Base-by-base conservation (phyloP, 306 rosid genomes). In the Lathyrus tuberosus region DNA sequence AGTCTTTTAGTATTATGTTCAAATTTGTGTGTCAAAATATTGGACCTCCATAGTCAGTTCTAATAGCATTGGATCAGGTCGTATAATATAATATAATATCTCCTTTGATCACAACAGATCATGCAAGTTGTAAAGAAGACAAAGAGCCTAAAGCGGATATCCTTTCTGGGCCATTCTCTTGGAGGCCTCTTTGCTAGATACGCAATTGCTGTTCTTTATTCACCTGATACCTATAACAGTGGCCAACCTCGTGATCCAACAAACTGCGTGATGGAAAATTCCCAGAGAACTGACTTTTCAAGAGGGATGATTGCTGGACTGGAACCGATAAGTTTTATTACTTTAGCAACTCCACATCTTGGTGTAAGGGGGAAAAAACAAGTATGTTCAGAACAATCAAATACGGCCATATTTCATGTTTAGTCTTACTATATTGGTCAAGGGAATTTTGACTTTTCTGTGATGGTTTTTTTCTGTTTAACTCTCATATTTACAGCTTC, bases 271-370 rank as follows among this genome's bases (percentile, higher is more conserved):
- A 52, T 22, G 46, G 82, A 76, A 82, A 83, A 62, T 77, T 73
- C 81, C 52, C 70, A 70, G 62, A 44, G 59, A 60, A 75, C 69
- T 24, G 22, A 37, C 58, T 44, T 84, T 76, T 79, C 87, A 41
- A 82, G 80, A 71, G 91, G 89, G 64, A 65, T 20, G 83, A 79
- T 90, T 83, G 95, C 97, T 46, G 91, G 97, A 42, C 70, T 94
- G 69, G 97, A 90, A 84, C 95, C 98, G 51, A 62, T 90, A 68
- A 90, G 78, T 85, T 94, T 94, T 78, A 85, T 94, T 64, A 88
- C 98, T 80, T 80, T 94, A 82, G 97, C 98, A 62, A 87, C 92
- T 79, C 98, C 98, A 20, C 98, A 94, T 83, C 97, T 94, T 48
- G 97, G 97, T 10, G 96, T 90, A 73, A 87, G 95, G 82, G 97